Base-by-base conservation (phyloP, 225 moss, liverwort and hornwort species). In the Rhytidiadelphus loreus region DNA sequence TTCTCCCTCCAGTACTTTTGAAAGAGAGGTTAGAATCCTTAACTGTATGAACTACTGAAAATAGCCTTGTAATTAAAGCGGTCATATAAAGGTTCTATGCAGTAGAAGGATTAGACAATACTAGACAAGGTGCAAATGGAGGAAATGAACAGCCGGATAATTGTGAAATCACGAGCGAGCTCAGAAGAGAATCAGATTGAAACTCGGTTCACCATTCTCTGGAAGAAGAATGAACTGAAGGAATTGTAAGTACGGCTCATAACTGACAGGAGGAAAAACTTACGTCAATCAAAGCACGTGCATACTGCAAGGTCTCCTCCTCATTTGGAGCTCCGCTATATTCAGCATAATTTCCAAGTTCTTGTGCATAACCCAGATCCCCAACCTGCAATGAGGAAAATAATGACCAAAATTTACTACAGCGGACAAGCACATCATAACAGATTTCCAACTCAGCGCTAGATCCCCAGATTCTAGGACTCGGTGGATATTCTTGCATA, bases 241-340 rank as follows among this genome's bases (percentile, higher is more conserved):
- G 56, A 80, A 65, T 20, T 72, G 37, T 50, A 64, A 64, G 69
- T 39, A n/a, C 20, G 13, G 6, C 60, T 61, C 75, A 68, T 41
- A 84, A 80, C 41, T 60, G 78, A 84, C 44, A 39, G 48, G 25
- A 85, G 37, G 48, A 83, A 75, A 53, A 57, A 83, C 95, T 95
- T 92, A 97, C 98, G 85, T 95, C 96, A 84, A 98, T 96, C 85
- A 98, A 92, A 85, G 98, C 93, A 88, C 98, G 98, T 86, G 98
- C 98, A 88, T 96, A 98, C 53, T 96, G 96, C 37, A 98, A 93
- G 18, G 98, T 98, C 89, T 98, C 98, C 73, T 98, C 96, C 87
- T 96, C 96, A 89, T 95, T 98, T 41, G 98, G 98, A 87, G 98
- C 98, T 74, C 98, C 98, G 91, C 98, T 98, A 77, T 98, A 98